phyloP scores from a whole-genome alignment of 192 early-diverging fungal species.

The Backusella mclennaniae region DNA sequence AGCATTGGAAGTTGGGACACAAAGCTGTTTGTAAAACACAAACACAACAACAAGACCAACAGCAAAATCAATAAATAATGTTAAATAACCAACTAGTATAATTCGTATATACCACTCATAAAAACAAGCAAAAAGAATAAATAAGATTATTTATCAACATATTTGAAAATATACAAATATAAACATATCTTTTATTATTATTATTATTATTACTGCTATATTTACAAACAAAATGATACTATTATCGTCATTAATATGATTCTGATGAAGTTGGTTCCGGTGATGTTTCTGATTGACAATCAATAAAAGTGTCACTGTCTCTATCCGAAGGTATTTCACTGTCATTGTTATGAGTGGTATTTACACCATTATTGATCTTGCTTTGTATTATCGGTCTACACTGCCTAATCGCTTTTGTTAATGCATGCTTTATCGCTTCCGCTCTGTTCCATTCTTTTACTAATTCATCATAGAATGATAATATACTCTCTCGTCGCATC shows the following conservation, averaged over 20 bases:
- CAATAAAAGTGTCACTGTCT: not conserved
- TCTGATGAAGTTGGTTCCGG: not conserved
- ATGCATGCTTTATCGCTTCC: not conserved
- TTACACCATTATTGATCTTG: not conserved
- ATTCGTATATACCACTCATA: not conserved
- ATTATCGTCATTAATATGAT: not conserved
- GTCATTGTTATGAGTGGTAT: not conserved
- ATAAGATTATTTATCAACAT: not conserved
- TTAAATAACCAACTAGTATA: not conserved
- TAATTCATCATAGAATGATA: conserved; percentile 15
- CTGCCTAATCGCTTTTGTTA: not conserved
- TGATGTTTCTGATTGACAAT: not conserved
- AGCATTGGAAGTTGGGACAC: conserved; percentile 52
- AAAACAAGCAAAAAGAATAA: not conserved
- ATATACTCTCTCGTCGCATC: conserved; percentile 17
- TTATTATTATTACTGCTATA: not conserved
- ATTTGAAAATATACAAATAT: not conserved
- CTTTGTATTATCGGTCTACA: not conserved
- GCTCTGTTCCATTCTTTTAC: conserved; percentile 19
- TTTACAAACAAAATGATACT: not conserved
- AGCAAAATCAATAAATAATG: not conserved
- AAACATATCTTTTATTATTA: not conserved
- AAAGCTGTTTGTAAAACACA: conserved; percentile 35
- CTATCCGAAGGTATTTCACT: not conserved
- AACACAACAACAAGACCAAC: conserved; percentile 1